phyloP scores from a whole-genome alignment of 2,329 filamentous ascomycete genomes.

The Alternaria sp. region DNA sequence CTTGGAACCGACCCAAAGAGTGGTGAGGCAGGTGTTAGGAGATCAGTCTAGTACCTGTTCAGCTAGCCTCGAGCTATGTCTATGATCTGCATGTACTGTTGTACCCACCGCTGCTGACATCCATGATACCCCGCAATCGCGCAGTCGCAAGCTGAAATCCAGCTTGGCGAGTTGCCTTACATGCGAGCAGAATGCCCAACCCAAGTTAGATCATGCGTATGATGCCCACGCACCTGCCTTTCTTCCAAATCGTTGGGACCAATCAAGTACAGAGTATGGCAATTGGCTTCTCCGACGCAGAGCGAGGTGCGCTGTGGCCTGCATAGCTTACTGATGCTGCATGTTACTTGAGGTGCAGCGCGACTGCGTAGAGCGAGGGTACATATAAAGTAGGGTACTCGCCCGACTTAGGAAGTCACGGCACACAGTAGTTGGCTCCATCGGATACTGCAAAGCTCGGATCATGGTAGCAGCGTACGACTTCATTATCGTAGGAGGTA shows the following conservation, averaged over 20 bases:
- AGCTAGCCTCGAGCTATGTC: neutral
- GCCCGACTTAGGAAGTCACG: neutral
- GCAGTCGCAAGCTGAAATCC: neutral
- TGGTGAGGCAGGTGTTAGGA: neutral
- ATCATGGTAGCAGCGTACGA: slow-evolving; percentile 38
- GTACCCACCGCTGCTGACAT: neutral
- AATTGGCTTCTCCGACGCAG: neutral
- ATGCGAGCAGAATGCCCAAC: neutral
- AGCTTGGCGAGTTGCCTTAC: neutral
- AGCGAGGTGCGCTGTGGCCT: neutral
- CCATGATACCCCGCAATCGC: neutral
- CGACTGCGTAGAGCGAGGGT: neutral
- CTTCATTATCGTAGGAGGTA: slow-evolving; percentile 53
- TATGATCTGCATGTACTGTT: neutral
- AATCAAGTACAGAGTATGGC: neutral
- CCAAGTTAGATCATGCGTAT: neutral
- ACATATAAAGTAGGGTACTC: neutral
- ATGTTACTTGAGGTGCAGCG: neutral
- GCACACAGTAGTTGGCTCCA: neutral
- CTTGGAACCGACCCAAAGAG: neutral
- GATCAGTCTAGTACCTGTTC: neutral
- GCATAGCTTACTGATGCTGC: neutral
- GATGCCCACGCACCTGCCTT: neutral
- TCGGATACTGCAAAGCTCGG: neutral
- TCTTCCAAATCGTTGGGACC: neutral